Conservation (phyloP, 169 alveolate genomes). For the Cryptosporidium ryanae region DNA sequence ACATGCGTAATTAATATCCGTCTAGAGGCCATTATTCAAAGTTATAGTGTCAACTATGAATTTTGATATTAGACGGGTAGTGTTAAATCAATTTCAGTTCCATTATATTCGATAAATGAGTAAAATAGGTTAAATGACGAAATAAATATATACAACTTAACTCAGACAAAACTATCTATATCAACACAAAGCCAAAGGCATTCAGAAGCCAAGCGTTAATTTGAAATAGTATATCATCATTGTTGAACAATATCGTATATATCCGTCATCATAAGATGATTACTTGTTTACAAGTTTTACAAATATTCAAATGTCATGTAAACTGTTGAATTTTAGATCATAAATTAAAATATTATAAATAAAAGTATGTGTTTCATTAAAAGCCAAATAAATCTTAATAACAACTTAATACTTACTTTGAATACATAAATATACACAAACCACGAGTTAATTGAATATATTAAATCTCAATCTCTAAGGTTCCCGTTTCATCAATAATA, state of each 20-base stretch:
- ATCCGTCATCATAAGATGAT: too few species aligned
- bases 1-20: slow-evolving; percentile 10
- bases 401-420: too few species aligned
- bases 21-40: slow-evolving; percentile 49
- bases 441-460: neutral
- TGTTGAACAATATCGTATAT: neutral
- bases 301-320: too few species aligned
- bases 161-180: slow-evolving; percentile 39
- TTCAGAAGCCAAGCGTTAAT: slow-evolving; percentile 75
- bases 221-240: slow-evolving; percentile 63
- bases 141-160: neutral
- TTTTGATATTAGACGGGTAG: slow-evolving; percentile 26
- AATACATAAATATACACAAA: too few species aligned
- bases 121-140: neutral
- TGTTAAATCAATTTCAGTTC: neutral
- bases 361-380: too few species aligned
- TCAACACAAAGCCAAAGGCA: slow-evolving; percentile 21
- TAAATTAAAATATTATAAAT: neutral
- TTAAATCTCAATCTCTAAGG: slow-evolving; percentile 17
- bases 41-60: slow-evolving; percentile 15
- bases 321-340: neutral
- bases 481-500: slow-evolving; percentile 78
- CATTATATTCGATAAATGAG: neutral
- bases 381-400: too few species aligned
- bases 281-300: too few species aligned